Percentiles rank a stretch among this genome's conserved stretches.
phyloP scores from a whole-genome alignment of 345 rosid species.

The Ailanthus altissimus region DNA sequence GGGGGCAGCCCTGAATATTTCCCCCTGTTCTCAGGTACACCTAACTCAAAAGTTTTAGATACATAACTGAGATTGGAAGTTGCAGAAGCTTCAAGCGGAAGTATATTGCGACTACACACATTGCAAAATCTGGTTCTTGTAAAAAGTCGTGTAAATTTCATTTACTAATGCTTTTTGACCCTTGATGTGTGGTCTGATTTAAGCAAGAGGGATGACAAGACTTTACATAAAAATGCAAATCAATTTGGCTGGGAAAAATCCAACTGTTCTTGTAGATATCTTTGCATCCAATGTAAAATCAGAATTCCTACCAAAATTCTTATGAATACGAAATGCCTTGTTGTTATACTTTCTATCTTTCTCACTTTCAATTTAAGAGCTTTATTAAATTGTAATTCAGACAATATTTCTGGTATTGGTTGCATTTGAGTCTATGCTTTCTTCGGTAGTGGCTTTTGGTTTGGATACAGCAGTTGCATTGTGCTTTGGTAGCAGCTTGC shows the following conservation, averaged over 20 bases:
- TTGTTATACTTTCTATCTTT: not conserved
- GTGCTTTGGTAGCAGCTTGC: constrained; percentile 49
- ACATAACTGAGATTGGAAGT: not conserved
- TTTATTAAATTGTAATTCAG: constrained; percentile 4
- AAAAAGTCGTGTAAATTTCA: not conserved
- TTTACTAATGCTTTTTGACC: not conserved
- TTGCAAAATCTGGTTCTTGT: not conserved
- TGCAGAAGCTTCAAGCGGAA: not conserved
- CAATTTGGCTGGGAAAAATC: not conserved
- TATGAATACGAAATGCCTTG: not conserved
- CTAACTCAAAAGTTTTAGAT: not conserved
- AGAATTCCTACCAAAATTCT: constrained; percentile 6
- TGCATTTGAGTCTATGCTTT: constrained; percentile 20
- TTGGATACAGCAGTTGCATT: constrained; percentile 28
- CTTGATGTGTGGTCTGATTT: not conserved
- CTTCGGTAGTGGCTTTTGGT: constrained; percentile 41
- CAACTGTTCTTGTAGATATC: constrained; percentile 7
- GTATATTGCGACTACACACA: not conserved
- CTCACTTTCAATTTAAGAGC: not conserved
- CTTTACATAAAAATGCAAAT: not conserved
- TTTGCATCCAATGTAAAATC: not conserved
- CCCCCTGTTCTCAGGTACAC: not conserved
- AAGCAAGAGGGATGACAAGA: not conserved
- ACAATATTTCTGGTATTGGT: constrained; percentile 3
- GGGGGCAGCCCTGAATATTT: no score